phyloP scores from a whole-genome alignment of 202 grass and related monocot species.

The Setaria viridis region DNA sequence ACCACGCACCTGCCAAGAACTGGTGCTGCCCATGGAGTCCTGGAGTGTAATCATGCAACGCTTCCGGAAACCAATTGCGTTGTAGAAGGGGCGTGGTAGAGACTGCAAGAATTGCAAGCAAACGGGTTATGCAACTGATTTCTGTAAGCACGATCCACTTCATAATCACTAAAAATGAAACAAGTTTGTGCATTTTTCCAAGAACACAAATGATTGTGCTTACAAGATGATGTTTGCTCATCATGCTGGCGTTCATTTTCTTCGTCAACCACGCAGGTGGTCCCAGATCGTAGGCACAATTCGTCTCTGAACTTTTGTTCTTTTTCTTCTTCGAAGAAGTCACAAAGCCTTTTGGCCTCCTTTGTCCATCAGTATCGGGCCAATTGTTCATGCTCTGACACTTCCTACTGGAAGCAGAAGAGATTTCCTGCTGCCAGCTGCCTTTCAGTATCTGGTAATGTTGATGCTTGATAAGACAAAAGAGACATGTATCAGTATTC shows the following conservation, averaged over 20 bases:
- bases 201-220: background rate
- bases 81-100: background rate
- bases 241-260: background rate
- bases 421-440: background rate
- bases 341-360: background rate
- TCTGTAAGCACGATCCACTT: background rate
- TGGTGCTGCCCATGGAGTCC: background rate
- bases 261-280: background rate
- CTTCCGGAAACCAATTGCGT: background rate
- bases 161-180: background rate
- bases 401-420: background rate
- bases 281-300: background rate
- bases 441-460: background rate
- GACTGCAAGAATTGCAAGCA: background rate
- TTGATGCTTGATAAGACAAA: background rate
- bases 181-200: background rate
- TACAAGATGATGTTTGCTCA: conserved; percentile 12
- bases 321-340: background rate
- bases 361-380: background rate
- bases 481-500: background rate
- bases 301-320: background rate
- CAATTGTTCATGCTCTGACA: background rate
- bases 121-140: background rate
- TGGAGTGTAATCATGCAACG: conserved; percentile 24
- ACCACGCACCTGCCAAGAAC: conserved; percentile 38